phyloP scores from a whole-genome alignment of 805 yeast species.

The Cyberlindnera suaveolens region DNA sequence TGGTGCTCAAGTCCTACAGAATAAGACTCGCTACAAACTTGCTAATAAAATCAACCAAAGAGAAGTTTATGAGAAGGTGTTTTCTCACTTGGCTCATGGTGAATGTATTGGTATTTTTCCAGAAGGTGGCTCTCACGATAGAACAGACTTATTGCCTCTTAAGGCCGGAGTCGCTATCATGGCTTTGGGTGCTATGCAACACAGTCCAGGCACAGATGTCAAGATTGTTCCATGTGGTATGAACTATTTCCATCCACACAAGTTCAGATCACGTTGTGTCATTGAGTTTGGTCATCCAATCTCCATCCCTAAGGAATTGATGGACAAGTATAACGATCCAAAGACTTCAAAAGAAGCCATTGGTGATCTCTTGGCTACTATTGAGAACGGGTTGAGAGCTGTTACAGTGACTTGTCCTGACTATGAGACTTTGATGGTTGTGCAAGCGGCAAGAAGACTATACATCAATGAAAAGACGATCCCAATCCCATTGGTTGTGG shows the following conservation, averaged over 20 bases:
- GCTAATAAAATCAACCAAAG: slow-evolving; percentile 88
- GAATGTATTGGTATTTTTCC: slow-evolving; percentile 91
- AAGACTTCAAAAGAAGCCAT: slow-evolving; percentile 65
- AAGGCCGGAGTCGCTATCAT: slow-evolving; percentile 97
- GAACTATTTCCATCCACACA: slow-evolving; percentile 95
- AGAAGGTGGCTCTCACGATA: slow-evolving; percentile 97
- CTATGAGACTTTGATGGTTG: slow-evolving; percentile 88
- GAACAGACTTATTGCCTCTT: slow-evolving; percentile 84
- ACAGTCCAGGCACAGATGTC: slow-evolving; percentile 68
- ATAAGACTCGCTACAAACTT: slow-evolving; percentile 55
- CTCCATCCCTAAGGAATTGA: slow-evolving; percentile 53
- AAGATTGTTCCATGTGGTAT: slow-evolving; percentile 94
- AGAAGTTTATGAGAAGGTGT: slow-evolving; percentile 75
- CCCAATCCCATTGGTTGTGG: slow-evolving; percentile 80
- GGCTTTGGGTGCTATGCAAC: slow-evolving; percentile 92
- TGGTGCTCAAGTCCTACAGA: slow-evolving; percentile 36
- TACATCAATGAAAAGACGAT: slow-evolving; percentile 71
- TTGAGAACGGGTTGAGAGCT: slow-evolving; percentile 72
- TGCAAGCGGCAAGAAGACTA: slow-evolving; percentile 89
- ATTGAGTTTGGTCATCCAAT: slow-evolving; percentile 92
- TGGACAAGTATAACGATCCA: slow-evolving; percentile 57
- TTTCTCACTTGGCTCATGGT: slow-evolving; percentile 73
- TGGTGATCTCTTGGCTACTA: slow-evolving; percentile 60
- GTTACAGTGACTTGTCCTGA: slow-evolving; percentile 93
- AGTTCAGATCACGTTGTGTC: slow-evolving; percentile 91